These are phyloP conservation scores for Kwoniella sp. DNA, from an alignment of 768 basidiomycete species.

Conservation along the genomic window DNA sequence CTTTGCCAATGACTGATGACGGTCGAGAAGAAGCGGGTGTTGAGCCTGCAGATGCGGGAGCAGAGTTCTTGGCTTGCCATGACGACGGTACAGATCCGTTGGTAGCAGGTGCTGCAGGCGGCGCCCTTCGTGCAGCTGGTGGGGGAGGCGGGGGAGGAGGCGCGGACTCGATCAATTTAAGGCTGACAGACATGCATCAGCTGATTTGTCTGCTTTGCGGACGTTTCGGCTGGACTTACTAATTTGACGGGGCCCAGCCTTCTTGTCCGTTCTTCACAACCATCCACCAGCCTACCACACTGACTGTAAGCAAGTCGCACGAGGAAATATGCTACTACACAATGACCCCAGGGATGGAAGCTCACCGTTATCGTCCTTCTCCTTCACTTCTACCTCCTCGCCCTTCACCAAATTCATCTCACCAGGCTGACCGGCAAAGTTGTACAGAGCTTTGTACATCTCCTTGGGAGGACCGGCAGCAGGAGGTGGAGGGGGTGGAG, in stretches of 20 bases:
- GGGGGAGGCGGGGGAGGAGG: slow-evolving; percentile 72
- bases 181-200: slow-evolving; percentile 38
- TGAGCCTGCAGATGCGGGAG: slow-evolving; percentile 26
- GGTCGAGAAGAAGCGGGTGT: slow-evolving; percentile 56
- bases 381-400: slow-evolving; percentile 84
- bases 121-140: slow-evolving; percentile 58
- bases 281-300: slow-evolving; percentile 81
- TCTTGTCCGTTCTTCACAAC: slow-evolving; percentile 79
- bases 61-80: slow-evolving; percentile 15
- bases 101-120: slow-evolving; percentile 57
- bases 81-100: slow-evolving; percentile 17
- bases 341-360: too few relatives aligned
- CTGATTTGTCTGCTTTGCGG: not conserved
- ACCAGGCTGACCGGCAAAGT: slow-evolving; percentile 86
- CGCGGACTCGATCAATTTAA: slow-evolving; percentile 73
- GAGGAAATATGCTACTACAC: not conserved
- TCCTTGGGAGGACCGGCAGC: slow-evolving; percentile 68
- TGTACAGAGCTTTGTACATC: slow-evolving; percentile 82
- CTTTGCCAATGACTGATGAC: slow-evolving; percentile 40
- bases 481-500: slow-evolving; percentile 63
- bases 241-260: slow-evolving; percentile 86
- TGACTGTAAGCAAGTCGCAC: not conserved
- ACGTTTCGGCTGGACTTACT: slow-evolving; percentile 36
- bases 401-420: slow-evolving; percentile 89
- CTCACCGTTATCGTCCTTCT: slow-evolving; percentile 82